Percentiles rank a stretch among this genome's conserved stretches.
phyloP scores from a whole-genome alignment of 192 early-diverging fungal species.

The Linnemannia elongata region DNA sequence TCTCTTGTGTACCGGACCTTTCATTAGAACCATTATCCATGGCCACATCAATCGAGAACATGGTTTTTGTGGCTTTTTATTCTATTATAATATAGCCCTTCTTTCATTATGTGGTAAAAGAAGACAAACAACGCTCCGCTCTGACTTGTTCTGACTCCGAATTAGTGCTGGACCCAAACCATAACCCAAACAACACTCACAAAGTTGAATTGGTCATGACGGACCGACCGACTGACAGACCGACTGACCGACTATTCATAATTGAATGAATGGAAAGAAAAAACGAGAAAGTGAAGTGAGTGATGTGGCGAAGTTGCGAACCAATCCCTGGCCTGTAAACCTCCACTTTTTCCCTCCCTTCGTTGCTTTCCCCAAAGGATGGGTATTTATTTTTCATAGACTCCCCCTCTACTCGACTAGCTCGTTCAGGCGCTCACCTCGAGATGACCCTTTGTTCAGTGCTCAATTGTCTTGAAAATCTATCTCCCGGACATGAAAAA shows the following conservation, averaged over 20 bases:
- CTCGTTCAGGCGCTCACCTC: too few species aligned
- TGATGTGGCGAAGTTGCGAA: background rate
- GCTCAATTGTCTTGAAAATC: background rate
- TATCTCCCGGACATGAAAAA: background rate
- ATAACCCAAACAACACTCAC: background rate
- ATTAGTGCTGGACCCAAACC: background rate
- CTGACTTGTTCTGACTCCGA: slow-evolving; percentile 9
- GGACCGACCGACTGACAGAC: background rate
- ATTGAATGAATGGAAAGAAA: background rate
- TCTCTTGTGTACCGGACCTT: background rate
- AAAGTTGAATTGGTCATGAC: background rate
- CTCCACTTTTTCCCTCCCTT: background rate
- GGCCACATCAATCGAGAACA: background rate
- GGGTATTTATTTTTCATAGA: background rate
- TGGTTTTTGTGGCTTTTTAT: background rate
- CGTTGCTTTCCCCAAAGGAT: too few species aligned
- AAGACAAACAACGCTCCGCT: background rate
- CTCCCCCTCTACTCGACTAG: background rate
- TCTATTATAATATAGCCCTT: background rate
- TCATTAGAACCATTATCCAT: background rate
- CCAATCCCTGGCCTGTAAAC: background rate
- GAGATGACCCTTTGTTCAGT: background rate
- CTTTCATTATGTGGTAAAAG: background rate
- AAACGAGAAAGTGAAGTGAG: too few species aligned
- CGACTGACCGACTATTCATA: background rate